Base-by-base conservation (phyloP, 495 filamentous ascomycete species). In the Neurospora hispaniola region DNA sequence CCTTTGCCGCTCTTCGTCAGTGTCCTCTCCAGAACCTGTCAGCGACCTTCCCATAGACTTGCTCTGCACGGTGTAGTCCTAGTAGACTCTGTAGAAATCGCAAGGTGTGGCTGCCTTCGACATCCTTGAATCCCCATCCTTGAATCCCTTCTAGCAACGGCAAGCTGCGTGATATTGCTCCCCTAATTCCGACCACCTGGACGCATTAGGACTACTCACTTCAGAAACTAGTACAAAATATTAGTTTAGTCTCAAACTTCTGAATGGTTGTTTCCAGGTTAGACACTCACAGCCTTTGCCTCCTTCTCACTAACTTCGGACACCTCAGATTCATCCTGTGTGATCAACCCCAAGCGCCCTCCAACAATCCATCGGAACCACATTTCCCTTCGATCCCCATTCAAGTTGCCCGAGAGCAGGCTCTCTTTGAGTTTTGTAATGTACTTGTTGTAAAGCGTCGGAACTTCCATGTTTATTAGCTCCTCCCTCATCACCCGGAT, bases 301-400 rank as follows among this genome's bases (percentile, higher is more conserved):
- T 94, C 90, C 39, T 90, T 89, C 70, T 88, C 87, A 9, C 85
- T 87, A 2, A 94, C 89, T 8, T 88, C 84, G 14, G 90, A 92
- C 6, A 83, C 80, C 42, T 90, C 88, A 5, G 86, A 88, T 73
- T 86, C 81, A 31, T 79, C 83, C 74, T 86, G 84, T 69, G 91
- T 90, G 77, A 98, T 89, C 76, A 98, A 82, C 0, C 94, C 92
- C 48, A 98, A 77, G 77, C 83, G 89, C 16, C 84, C 87, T 69
- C 84, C 86, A 76, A 91, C 82, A 42, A 97, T 81, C 73, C 89
- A 81, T 84, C 86, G 77, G 70, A 76, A 92, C 93, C 93, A 98
- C 82, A 98, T 87, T 78, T 96, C 94, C 73, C 84, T 86, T 42
- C 94, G 86, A 78, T 97, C 90, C 1, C 94, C 96, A 71, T 90